phyloP scores from a whole-genome alignment of 2,329 filamentous ascomycete species.

The Xylariales sp. region DNA sequence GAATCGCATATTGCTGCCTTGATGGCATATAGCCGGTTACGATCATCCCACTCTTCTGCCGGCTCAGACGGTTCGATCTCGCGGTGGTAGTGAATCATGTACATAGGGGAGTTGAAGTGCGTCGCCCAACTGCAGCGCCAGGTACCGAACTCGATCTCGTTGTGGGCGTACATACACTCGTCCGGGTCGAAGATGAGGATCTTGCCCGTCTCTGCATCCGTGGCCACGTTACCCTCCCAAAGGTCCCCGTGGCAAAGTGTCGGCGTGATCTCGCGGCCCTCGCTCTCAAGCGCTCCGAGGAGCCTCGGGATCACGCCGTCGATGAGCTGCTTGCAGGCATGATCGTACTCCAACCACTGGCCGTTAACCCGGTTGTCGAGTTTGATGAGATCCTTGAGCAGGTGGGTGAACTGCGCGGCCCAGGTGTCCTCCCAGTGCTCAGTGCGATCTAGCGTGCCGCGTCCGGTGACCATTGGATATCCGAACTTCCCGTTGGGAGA shows the following conservation, averaged over 20 bases:
- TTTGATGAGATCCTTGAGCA: neutral
- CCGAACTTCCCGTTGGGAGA: slow-evolving; percentile 17
- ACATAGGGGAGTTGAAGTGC: slow-evolving; percentile 12
- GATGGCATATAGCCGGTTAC: slow-evolving; percentile 15
- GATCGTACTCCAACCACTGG: neutral
- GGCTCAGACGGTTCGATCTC: slow-evolving; percentile 12
- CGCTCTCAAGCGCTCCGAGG: slow-evolving; percentile 11
- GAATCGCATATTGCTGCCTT: slow-evolving; percentile 13
- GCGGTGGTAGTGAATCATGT: slow-evolving; percentile 9
- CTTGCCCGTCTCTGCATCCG: slow-evolving; percentile 18
- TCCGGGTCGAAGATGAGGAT: slow-evolving; percentile 28
- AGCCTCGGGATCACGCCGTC: slow-evolving; percentile 2
- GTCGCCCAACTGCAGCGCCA: slow-evolving; percentile 13
- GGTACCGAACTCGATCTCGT: slow-evolving; percentile 6
- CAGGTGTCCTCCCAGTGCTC: neutral
- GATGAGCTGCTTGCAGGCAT: neutral
- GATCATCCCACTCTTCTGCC: slow-evolving; percentile 14
- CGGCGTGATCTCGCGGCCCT: slow-evolving; percentile 16
- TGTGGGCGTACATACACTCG: slow-evolving; percentile 20
- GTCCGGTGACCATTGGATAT: neutral
- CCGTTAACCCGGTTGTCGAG: neutral
- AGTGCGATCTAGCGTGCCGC: neutral
- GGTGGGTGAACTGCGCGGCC: neutral
- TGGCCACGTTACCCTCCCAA: slow-evolving; percentile 32
- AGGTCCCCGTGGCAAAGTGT: slow-evolving; percentile 30